A percentile compares a stretch with the other conserved stretches of the same genome.
phyloP scores from a whole-genome alignment of 2,329 filamentous ascomycete genomes.

The Zarea fungicola region DNA sequence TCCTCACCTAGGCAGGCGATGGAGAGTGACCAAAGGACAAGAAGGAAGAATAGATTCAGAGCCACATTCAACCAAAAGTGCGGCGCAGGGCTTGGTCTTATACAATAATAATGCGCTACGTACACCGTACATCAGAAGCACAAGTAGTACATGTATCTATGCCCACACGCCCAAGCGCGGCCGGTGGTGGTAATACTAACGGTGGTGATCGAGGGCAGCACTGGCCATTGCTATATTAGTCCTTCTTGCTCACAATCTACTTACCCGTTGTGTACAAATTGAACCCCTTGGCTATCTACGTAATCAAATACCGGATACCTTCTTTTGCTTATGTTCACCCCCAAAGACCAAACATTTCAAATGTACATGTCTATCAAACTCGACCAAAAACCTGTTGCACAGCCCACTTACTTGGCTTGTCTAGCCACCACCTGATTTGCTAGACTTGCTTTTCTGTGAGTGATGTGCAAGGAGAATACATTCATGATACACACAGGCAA shows the following conservation, averaged over 20 bases:
- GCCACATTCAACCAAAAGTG: background rate
- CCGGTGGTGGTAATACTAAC: conserved; percentile 1
- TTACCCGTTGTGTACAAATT: background rate
- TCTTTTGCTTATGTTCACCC: background rate
- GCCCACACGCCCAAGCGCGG: background rate
- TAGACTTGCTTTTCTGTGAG: too few relatives aligned
- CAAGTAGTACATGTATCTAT: background rate
- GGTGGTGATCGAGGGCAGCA: background rate
- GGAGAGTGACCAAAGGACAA: background rate
- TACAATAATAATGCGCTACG: background rate
- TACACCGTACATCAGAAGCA: background rate
- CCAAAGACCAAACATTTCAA: background rate
- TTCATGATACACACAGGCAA: too few relatives aligned
- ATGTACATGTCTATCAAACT: background rate
- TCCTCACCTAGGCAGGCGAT: too few relatives aligned
- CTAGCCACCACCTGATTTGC: conserved; percentile 1
- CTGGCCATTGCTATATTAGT: background rate
- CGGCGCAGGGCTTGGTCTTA: conserved; percentile 5
- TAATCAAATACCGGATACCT: conserved; percentile 3
- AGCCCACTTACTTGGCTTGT: too few relatives aligned
- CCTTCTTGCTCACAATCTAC: background rate
- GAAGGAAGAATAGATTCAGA: background rate
- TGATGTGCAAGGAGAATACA: too few relatives aligned
- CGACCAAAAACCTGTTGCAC: background rate
- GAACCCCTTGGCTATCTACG: conserved; percentile 3